Percentiles rank a stretch among this genome's conserved stretches.
phyloP scores from a whole-genome alignment of 495 filamentous ascomycete species.

The Evernia prunastri region DNA sequence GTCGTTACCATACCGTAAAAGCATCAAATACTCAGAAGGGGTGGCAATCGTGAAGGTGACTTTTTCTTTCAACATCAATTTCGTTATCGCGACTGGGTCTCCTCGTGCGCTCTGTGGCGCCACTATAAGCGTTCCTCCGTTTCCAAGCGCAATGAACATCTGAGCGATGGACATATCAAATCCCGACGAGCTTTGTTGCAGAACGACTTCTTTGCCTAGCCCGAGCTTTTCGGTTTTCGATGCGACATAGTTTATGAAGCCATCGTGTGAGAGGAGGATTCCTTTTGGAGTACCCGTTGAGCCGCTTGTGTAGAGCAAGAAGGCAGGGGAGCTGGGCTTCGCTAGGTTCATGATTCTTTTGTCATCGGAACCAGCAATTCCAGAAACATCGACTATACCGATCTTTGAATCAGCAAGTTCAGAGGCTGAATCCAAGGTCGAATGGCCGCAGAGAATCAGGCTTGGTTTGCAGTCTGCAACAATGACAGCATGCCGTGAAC shows the following conservation, averaged over 20 bases:
- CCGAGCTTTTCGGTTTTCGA: slow-evolving; percentile 15
- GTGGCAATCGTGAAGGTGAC: slow-evolving; percentile 36
- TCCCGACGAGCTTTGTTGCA: slow-evolving; percentile 39
- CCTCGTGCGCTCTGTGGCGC: slow-evolving; percentile 24
- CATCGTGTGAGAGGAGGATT: slow-evolving; percentile 32
- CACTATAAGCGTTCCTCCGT: slow-evolving; percentile 34
- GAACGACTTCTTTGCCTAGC: slow-evolving; percentile 27
- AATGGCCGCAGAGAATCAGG: slow-evolving; percentile 9
- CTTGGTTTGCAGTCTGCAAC: slow-evolving; percentile 21
- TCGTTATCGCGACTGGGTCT: slow-evolving; percentile 30
- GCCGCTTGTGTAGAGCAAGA: slow-evolving; percentile 39
- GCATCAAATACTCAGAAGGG: slow-evolving; percentile 36
- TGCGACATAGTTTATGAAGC: slow-evolving; percentile 30
- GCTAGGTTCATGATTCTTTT: neutral
- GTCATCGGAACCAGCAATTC: neutral
- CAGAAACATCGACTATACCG: neutral
- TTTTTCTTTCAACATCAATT: slow-evolving; percentile 29
- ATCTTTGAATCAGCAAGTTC: neutral
- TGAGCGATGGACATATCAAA: slow-evolving; percentile 39
- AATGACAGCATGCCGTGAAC: slow-evolving; percentile 31
- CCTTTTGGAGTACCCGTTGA: slow-evolving; percentile 38
- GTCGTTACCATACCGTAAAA: slow-evolving; percentile 27
- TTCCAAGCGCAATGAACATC: slow-evolving; percentile 29
- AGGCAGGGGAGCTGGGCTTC: slow-evolving; percentile 23
- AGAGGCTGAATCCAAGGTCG: neutral